Evolutionary conservation across 192 early-diverging fungal genomes (phyloP).

Genomic region (Spizellomyces sp.): DNA sequence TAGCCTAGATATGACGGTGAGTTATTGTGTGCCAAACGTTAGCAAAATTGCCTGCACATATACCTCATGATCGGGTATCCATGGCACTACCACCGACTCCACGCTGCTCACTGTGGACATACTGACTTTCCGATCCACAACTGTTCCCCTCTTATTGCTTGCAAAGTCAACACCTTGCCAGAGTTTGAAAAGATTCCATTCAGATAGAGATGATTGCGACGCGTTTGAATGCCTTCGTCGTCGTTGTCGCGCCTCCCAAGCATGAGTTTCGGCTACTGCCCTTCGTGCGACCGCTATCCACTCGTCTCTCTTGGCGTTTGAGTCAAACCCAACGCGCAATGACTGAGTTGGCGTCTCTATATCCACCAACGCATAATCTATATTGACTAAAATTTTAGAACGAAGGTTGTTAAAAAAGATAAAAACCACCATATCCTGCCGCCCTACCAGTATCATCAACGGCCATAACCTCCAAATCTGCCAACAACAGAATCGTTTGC

Average conservation of each 20-base stretch:
- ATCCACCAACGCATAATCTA: background rate
- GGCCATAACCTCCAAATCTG: constrained; percentile 7
- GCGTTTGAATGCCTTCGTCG: constrained; percentile 3
- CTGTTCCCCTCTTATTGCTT: constrained; percentile 11
- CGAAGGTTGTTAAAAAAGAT: background rate
- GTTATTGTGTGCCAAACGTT: too few species aligned
- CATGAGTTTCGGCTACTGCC: background rate
- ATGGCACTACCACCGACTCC: constrained; percentile 9
- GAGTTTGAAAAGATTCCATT: constrained; percentile 23
- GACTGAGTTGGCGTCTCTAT: constrained; percentile 4
- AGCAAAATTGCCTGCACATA: too few species aligned
- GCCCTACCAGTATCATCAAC: constrained; percentile 12
- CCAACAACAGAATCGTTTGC: constrained; percentile 19
- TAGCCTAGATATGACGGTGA: background rate
- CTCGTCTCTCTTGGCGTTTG: background rate
- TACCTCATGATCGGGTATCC: constrained; percentile 16
- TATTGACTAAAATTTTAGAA: background rate
- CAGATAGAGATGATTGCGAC: constrained; percentile 7
- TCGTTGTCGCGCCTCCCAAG: constrained; percentile 1
- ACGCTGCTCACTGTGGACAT: constrained; percentile 12
- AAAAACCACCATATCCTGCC: background rate
- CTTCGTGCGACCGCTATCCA: background rate
- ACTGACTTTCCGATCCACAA: constrained; percentile 5
- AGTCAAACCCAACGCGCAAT: background rate
- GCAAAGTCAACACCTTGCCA: constrained; percentile 18